phyloP scores from a whole-genome alignment of 495 filamentous ascomycete species.

The Aspergillus baeticus region DNA sequence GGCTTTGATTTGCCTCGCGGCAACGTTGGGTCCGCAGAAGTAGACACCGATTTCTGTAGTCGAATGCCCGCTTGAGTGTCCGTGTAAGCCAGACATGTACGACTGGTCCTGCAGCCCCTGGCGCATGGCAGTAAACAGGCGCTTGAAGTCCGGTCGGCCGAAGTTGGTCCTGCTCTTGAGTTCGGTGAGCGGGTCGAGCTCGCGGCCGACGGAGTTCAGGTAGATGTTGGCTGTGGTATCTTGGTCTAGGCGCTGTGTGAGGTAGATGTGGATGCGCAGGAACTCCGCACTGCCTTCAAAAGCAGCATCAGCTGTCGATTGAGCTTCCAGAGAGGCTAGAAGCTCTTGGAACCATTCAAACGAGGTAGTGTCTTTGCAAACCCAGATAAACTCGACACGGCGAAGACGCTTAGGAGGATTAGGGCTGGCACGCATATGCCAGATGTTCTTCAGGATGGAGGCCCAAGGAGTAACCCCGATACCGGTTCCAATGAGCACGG shows the following conservation, averaged over 20 bases:
- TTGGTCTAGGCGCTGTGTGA: slow-evolving; percentile 87
- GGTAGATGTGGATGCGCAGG: slow-evolving; percentile 96
- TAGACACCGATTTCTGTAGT: slow-evolving; percentile 93
- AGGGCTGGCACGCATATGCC: slow-evolving; percentile 83
- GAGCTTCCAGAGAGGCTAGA: slow-evolving; percentile 85
- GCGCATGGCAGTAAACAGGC: slow-evolving; percentile 81
- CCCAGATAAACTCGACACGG: slow-evolving; percentile 98
- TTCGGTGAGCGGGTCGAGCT: slow-evolving; percentile 88
- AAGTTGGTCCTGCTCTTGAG: slow-evolving; percentile 90
- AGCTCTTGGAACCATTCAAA: slow-evolving; percentile 99
- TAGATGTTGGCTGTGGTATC: slow-evolving; percentile 96
- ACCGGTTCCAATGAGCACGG: slow-evolving; percentile 93
- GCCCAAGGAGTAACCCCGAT: slow-evolving; percentile 99
- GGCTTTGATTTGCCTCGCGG: slow-evolving; percentile 79
- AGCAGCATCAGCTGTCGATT: slow-evolving; percentile 67
- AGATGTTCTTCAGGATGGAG: slow-evolving; percentile 97
- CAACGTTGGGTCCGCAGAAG: slow-evolving; percentile 86
- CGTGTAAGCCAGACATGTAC: slow-evolving; percentile 79
- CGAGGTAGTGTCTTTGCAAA: slow-evolving; percentile 92
- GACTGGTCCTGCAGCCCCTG: slow-evolving; percentile 81
- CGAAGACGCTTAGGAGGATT: slow-evolving; percentile 85
- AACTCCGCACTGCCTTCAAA: slow-evolving; percentile 76
- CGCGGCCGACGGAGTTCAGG: slow-evolving; percentile 86
- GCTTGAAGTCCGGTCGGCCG: slow-evolving; percentile 85
- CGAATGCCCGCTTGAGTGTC: slow-evolving; percentile 56